Base-by-base conservation (phyloP, 768 basidiomycete genomes). In the Rubroboletus satanas region DNA sequence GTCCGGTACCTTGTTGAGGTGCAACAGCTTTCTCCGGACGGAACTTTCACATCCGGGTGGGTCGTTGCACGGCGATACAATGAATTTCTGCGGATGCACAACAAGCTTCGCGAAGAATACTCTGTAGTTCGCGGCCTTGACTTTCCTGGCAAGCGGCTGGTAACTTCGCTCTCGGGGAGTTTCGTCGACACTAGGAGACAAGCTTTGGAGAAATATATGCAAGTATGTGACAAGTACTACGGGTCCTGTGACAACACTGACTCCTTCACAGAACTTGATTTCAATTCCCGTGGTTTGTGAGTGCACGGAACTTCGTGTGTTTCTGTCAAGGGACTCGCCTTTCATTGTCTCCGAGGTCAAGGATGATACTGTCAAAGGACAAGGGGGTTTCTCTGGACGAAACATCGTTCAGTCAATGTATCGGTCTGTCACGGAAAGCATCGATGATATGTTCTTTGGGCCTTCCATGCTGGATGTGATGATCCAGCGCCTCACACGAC, bases 391-490 rank as follows among this genome's bases (percentile, higher is more conserved):
- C 62, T 83, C 86, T 18, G 86, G 87, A 7, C 83, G 83, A 14
- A 85, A 84, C 52, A 78, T 97, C 36, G 90, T 98, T 50, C 86
- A 87, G 51, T 88, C 85, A 23, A 81, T 99, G 54, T 98, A 96
- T 67, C 85, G 88, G 31, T 91, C 93, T 26, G 90, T 99, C 44
- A 83, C 96, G 6, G 90, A 92, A 59, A 94, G 93, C 68, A 87
- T 98, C 63, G 97, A 99, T 69, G 97, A 98, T 70, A 92, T 97
- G 82, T 87, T 96, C 72, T 93, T 96, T 60, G 94, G 92, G 3
- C 95, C 90, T 3, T 94, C 93, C 1, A 94, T 97, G 92, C 73
- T 98, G 42, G 94, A 98, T 67, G 88, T 95, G 43, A 90, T 96
- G 80, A 91, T 96, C 41, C 88, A 92, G 62, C 84, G 93, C 3